Percentiles rank a stretch among this genome's conserved stretches.
phyloP scores from a whole-genome alignment of 768 basidiomycete species.

The Piloderma croceum region DNA sequence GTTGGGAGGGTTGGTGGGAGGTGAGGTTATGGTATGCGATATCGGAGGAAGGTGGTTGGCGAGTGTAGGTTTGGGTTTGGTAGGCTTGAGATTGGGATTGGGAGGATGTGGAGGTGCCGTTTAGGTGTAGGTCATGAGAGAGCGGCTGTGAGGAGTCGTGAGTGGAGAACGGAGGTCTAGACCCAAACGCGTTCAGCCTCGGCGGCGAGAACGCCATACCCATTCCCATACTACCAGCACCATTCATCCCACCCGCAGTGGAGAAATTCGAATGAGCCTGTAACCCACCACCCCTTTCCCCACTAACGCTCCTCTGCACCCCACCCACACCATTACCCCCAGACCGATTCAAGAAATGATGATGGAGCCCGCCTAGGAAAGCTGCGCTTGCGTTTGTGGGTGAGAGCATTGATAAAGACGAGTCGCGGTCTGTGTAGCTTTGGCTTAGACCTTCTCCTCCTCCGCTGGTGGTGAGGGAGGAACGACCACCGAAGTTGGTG shows the following conservation, averaged over 20 bases:
- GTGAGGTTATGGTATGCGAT: no score
- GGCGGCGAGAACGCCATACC: slow-evolving; percentile 22
- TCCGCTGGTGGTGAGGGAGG: no score
- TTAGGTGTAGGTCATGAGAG: slow-evolving; percentile 16
- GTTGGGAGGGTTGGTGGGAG: slow-evolving; percentile 19
- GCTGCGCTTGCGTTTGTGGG: slow-evolving; percentile 81
- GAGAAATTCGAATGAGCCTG: no score
- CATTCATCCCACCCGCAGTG: no score
- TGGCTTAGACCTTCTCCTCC: no score
- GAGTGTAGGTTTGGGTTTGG: slow-evolving; percentile 36
- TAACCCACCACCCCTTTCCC: no score
- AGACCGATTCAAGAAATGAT: slow-evolving; percentile 55
- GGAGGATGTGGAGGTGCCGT: slow-evolving; percentile 22
- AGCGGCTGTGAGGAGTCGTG: no score
- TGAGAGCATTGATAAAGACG: slow-evolving; percentile 39
- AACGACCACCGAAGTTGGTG: slow-evolving; percentile 31
- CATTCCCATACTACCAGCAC: no score
- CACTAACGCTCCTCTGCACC: no score
- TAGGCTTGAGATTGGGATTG: slow-evolving; percentile 30
- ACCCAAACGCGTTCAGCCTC: slow-evolving; percentile 15
- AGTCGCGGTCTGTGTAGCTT: slow-evolving; percentile 33
- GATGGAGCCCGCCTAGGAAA: slow-evolving; percentile 69
- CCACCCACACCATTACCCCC: no score
- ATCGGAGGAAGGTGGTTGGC: no score
- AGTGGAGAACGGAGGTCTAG: slow-evolving; percentile 17